A percentile compares a stretch with the other conserved stretches of the same genome.
These are phyloP conservation scores for Claviceps sp. DNA, from an alignment of 2,329 filamentous ascomycete genomes.

Conservation along the genomic window DNA sequence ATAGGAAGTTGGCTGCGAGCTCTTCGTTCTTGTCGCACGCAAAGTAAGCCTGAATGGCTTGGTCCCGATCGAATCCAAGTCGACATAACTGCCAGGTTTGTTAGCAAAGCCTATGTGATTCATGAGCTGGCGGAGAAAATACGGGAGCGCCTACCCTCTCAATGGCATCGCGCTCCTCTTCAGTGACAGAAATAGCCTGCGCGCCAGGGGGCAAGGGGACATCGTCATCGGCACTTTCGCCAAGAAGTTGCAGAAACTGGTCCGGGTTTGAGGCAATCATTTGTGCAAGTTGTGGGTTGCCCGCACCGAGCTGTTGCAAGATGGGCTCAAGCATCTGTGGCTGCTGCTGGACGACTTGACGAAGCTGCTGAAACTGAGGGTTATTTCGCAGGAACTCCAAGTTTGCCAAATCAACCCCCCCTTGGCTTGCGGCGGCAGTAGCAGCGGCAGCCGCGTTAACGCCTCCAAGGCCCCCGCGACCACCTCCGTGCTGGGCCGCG, in stretches of 20 bases:
- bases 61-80: constrained; percentile 83
- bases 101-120: background rate
- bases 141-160: constrained; percentile 55
- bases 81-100: constrained; percentile 57
- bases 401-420: constrained; percentile 51
- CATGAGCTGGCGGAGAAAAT: background rate
- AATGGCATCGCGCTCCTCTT: constrained; percentile 93
- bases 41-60: constrained; percentile 96
- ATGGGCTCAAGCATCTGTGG: constrained; percentile 98
- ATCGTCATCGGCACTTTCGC: constrained; percentile 78
- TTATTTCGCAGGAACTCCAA: constrained; percentile 92
- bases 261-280: constrained; percentile 87
- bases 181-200: constrained; percentile 80
- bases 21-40: constrained; percentile 99
- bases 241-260: constrained; percentile 79
- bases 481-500: constrained; percentile 58
- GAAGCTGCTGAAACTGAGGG: constrained; percentile 93
- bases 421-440: constrained; percentile 35
- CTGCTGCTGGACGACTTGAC: constrained; percentile 93
- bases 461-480: constrained; percentile 29
- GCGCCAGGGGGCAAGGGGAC: constrained; percentile 75
- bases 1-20: constrained; percentile 92
- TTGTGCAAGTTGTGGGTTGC: constrained; percentile 87
- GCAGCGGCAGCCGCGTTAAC: constrained; percentile 28
- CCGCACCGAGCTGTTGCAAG: constrained; percentile 84